Base-by-base conservation (phyloP, 345 rosid species). In the Anacardium occidentale region DNA sequence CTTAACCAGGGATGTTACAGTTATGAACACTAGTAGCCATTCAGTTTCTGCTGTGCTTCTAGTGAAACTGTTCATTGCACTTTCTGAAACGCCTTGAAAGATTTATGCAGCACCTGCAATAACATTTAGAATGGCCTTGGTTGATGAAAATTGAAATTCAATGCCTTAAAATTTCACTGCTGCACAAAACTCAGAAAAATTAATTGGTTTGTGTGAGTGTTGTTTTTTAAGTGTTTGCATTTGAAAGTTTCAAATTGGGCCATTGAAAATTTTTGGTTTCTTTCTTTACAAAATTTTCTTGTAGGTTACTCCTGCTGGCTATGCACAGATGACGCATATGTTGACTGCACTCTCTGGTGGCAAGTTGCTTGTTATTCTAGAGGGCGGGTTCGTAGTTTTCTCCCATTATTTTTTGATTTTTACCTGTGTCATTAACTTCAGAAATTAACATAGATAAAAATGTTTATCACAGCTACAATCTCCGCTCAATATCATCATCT, bases 401-500 rank as follows among this genome's bases (percentile, higher is more conserved):
- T 56, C 56, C 70, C 32, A 29, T 29, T 29, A 29, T 29, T 29
- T 29, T 29, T 29, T 3, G 3, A 29, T 29, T 29, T 29, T 3
- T 29, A 29, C 32, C 32, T 29, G 61, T 45, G 72, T 66, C 42
- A 55, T 65, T 45, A 42, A 57, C 42, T 51, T 12, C 7, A 17
- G 45, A 24, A 65, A 57, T 72, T 64, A 10, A 40, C 21, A 64
- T 22, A 51, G 4, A 45, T 65, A 40, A 64, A 44, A 32, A 25
- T 37, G 18, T 60, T 48, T 11, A 74, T 65, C 83, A 89, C 93
- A 92, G 96, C 77, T 95, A 95, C 87, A 95, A 92, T 76, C 96
- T 95, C 64, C 96, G 98, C 18, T 95, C 98, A 50, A 92, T 92
- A 76, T 95, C 99, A 57, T 88, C 98, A 76, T 93, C 99, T 64